Conservation (phyloP, 768 basidiomycete species). For the Termitomyces sp. region DNA sequence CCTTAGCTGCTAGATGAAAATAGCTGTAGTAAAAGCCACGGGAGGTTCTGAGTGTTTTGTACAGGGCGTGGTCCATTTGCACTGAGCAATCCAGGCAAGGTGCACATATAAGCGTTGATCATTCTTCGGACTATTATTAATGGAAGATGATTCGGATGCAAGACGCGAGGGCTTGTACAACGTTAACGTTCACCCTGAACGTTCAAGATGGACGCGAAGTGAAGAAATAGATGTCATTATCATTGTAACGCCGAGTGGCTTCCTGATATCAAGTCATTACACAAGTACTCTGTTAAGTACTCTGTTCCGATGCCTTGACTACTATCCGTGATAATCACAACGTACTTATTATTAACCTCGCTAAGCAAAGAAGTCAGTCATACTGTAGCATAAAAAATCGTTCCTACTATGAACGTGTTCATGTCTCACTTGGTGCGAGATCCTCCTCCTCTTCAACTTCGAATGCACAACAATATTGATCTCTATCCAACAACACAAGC, state of each 20-base stretch:
- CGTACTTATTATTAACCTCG: not conserved
- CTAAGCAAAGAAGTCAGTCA: not conserved
- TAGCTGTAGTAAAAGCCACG: slow-evolving; percentile 42
- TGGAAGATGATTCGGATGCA: not conserved
- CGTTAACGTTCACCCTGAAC: not conserved
- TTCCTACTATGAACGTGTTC: not conserved
- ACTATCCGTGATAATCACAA: not conserved
- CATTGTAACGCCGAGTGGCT: not conserved
- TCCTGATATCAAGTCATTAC: not conserved
- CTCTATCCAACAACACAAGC: slow-evolving; percentile 69
- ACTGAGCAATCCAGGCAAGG: not conserved
- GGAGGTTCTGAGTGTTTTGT: slow-evolving; percentile 33
- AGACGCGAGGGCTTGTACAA: not conserved
- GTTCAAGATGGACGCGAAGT: not conserved
- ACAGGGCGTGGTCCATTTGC: slow-evolving; percentile 16
- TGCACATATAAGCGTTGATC: not conserved
- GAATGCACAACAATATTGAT: slow-evolving; percentile 84
- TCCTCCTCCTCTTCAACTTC: slow-evolving; percentile 57
- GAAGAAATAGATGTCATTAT: not conserved
- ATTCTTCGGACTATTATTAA: not conserved
- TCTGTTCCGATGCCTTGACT: not conserved
- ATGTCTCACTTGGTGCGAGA: not conserved
- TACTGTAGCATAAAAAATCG: not conserved
- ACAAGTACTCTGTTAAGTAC: not conserved
- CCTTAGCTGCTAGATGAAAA: slow-evolving; percentile 25